Evolutionary conservation across 257 asterid genomes (phyloP), one percentile per base, ranked within the genome.

Genomic region (Lantana camara): DNA sequence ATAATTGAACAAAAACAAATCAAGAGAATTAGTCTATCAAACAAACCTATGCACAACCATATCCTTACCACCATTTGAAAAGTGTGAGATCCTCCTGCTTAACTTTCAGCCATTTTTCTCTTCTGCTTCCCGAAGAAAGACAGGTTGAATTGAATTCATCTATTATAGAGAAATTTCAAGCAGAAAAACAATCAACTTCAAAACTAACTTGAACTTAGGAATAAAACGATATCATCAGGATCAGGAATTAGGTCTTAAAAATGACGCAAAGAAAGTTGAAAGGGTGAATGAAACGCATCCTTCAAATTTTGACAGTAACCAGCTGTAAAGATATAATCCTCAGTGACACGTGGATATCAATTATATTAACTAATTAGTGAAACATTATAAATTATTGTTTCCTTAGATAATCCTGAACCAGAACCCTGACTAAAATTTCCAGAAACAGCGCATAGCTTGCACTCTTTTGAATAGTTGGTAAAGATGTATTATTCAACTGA

Each of bases 91-190:
- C 79, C 41, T 73, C 83, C 73, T 75, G 77, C 73, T 77, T 55
- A 85, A 68, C 80, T 79, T 64, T 68, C 82, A 69, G 71, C 83
- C 74, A 46, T 79, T 75, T 73, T 46, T 73, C 82, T 71, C 75
- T 69, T 76, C 81, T 63, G 83, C 84, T 71, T 74, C 86, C 84
- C 79, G 56, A 75, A 77, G 71, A 82, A 69, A 71, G 78, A 68
- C 72, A 70, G 66, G 79, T 73, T 10, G 83, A 76, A 75, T 50
- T 66, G 80, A 79, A 72, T 67, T 57, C 65, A 79, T 84, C 82
- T 77, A 85, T 79, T 71, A 73, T 60, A 75, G 63, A 79, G 66
- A 73, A 83, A 66, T 73, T 77, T 72, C 86, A 77, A 71, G 75
- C 79, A 77, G 61, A 66, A 75, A 70, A 79, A 67, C 35, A 79